These are phyloP conservation scores for Lablab purpureus DNA, from an alignment of 306 rosid species.

Conservation along the genomic window DNA sequence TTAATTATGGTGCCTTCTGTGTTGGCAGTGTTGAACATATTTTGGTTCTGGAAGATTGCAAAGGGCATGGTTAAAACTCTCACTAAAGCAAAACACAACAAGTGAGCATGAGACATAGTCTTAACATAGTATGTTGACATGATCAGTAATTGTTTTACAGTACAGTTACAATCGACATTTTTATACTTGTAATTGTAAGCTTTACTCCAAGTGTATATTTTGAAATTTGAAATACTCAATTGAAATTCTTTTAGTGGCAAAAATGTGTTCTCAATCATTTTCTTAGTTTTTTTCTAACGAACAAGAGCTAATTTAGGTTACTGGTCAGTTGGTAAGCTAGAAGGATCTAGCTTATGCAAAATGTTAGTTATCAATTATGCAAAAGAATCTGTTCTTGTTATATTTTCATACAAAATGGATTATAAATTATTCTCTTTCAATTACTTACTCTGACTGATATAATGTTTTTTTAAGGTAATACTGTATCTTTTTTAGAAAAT, in stretches of 20 bases:
- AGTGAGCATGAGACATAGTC: constrained; percentile 42
- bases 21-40: constrained; percentile 65
- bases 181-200: neutral
- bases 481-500: neutral
- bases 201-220: neutral
- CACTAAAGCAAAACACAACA: constrained; percentile 56
- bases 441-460: neutral
- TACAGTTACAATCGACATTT: neutral
- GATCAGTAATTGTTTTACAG: neutral
- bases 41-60: constrained; percentile 85
- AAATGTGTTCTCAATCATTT: neutral
- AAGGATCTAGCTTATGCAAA: neutral
- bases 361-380: neutral
- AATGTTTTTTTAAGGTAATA: neutral
- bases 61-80: constrained; percentile 74
- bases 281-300: neutral
- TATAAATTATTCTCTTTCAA: neutral
- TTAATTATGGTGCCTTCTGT: constrained; percentile 61
- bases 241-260: neutral
- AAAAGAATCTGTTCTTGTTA: neutral
- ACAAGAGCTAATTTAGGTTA: neutral
- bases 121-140: constrained; percentile 18
- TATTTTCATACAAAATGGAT: neutral
- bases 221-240: constrained; percentile 16
- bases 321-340: neutral